These are phyloP conservation scores for Silene coronaria DNA, from an alignment of 179 eudicot species.

Conservation along the genomic window DNA sequence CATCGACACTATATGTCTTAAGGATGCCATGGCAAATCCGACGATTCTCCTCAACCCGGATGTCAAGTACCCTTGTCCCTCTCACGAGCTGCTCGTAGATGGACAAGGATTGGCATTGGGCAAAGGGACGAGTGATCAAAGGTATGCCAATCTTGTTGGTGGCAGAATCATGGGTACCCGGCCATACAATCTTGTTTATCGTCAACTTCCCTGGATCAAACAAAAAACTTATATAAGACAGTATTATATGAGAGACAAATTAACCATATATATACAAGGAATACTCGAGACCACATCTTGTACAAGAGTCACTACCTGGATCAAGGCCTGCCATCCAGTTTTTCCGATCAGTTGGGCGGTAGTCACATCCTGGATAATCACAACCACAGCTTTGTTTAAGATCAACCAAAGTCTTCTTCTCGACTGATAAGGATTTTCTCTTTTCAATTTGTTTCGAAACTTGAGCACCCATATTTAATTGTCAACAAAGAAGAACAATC, in stretches of 20 bases:
- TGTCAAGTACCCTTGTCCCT: constrained; percentile 63
- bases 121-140: constrained; percentile 65
- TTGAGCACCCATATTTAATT: constrained; percentile 47
- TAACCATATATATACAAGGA: not conserved
- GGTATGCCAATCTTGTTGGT: constrained; percentile 77
- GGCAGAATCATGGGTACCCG: constrained; percentile 90
- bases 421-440: constrained; percentile 36
- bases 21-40: constrained; percentile 80
- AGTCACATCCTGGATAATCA: constrained; percentile 64
- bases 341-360: constrained; percentile 55
- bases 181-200: constrained; percentile 72
- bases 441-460: constrained; percentile 52
- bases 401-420: constrained; percentile 50
- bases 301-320: constrained; percentile 24
- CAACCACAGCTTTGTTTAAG: constrained; percentile 44
- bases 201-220: constrained; percentile 47
- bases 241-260: not conserved
- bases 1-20: constrained; percentile 52
- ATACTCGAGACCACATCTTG: not conserved
- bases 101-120: constrained; percentile 77
- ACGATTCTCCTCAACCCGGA: constrained; percentile 69
- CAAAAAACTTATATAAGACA: not conserved
- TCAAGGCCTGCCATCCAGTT: constrained; percentile 74
- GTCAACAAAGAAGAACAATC: constrained; percentile 10
- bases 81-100: constrained; percentile 61